Base-by-base conservation (phyloP, 2,329 filamentous ascomycete species). In the Dothiorella sarmentorum region DNA sequence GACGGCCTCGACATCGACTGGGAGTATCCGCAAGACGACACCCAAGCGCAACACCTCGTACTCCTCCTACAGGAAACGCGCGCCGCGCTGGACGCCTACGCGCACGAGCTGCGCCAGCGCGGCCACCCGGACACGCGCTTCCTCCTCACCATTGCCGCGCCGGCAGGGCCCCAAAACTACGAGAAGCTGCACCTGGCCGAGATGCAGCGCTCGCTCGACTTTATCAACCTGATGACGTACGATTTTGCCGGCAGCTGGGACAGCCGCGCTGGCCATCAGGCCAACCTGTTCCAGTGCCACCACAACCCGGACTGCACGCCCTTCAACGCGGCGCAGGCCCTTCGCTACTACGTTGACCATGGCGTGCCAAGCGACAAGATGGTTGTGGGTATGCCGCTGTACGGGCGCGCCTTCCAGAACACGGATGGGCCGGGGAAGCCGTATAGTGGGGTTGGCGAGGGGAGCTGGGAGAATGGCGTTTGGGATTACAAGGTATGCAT, bases 301-400 rank as follows among this genome's bases (percentile, higher is more conserved):
- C 67, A 75, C 6, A 82, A 85, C 67, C 83, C 89, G 0, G 64
- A 73, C 1, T 79, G 80, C 55, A 97, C 93, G 0, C 91, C 91
- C 0, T 96, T 92, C 76, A 90, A 83, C 73, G 90, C 88, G 2
- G 78, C 83, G 3, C 77, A 80, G 1, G 91, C 92, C 0, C 76
- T 97, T 6, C 76, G 85, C 11, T 80, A 85, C 65, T 97, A 97
- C 75, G 77, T 82, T 15, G 69, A 75, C 1, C 80, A 81, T 3
- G 76, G 77, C 6, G 85, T 97, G 0, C 68, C 80, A 0, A 70
- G 85, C 0, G 69, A 79, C 61, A 97, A 96, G 75, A 84, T 97
- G 56, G 89, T 96, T 3, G 73, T 97, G 13, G 92, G 93, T 2
- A 93, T 97, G 88, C 92, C 93, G 2, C 78, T 97, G 11, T 97